A percentile compares a stretch with the other conserved stretches of the same genome.
These are phyloP conservation scores for Myxozyma sirexii DNA, from an alignment of 805 yeast species.

Conservation along the genomic window DNA sequence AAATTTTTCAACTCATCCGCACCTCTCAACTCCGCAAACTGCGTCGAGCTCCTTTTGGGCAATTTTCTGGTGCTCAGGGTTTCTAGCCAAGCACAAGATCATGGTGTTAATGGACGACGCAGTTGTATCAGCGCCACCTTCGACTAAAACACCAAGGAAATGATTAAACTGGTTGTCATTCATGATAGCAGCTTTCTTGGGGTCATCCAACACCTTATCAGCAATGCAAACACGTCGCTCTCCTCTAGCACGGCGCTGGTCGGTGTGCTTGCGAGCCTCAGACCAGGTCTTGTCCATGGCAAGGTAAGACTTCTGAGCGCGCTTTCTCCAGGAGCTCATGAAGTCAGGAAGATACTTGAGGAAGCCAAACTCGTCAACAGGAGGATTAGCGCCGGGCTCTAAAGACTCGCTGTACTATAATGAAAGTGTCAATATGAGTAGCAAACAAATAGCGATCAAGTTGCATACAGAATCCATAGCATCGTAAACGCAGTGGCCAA, in stretches of 20 bases:
- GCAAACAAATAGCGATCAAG: no score
- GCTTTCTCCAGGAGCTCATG: background rate
- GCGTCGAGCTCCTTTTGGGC: background rate
- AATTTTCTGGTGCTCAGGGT: background rate
- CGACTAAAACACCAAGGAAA: background rate
- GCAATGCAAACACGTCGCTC: background rate
- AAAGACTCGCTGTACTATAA: background rate
- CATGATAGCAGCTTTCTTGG: background rate
- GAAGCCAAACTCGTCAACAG: background rate
- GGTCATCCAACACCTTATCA: background rate
- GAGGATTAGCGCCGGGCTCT: background rate
- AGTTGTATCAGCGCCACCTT: background rate
- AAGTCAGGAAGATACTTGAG: background rate
- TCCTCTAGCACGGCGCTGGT: background rate
- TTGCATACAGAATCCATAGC: background rate
- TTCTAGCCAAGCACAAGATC: background rate
- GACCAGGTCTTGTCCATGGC: background rate
- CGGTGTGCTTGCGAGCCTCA: background rate
- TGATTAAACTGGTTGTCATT: background rate
- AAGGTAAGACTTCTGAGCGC: background rate
- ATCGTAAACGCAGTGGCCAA: background rate
- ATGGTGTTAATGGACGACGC: background rate
- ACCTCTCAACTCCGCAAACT: background rate
- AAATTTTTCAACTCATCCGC: no score
- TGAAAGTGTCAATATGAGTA: no score